Base-by-base conservation (phyloP, 441 rosid species). In the Corymbia calophylla region DNA sequence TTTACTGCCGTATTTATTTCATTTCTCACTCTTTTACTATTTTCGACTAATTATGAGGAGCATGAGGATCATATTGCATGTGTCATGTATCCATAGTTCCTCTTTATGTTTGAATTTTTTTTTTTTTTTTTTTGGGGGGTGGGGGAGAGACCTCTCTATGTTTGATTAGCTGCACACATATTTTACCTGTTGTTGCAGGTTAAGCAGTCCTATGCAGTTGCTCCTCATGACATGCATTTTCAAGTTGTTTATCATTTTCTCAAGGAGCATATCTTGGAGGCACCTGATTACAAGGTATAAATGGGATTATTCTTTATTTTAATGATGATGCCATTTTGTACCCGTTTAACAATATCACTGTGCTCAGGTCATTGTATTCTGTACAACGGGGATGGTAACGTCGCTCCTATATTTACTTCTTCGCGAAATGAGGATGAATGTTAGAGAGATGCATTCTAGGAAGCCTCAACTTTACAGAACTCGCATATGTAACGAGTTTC, bases 321-420 rank as follows among this genome's bases (percentile, higher is more conserved):
- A 23, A 80, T 80, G 31, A 80, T 80, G 31, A 80, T 80, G 53
- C 47, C 19, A 80, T 47, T 80, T 80, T 80, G 18, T 44, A 25
- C 85, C 53, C 7, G 6, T 84, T 91, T 87, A 89, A 48, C 25
- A 44, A 90, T 87, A 49, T 53, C 88, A 88, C 86, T 90, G 88
- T 88, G 84, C 49, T 51, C 94, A 98, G 99, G 95, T 96, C 66
- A 95, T 98, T 91, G 95, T 98, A 89, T 98, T 98, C 93, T 97
- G 99, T 91, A 93, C 99, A 80, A 97, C 99, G 54, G 99, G 96
- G 87, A 97, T 97, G 99, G 94, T 96, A 87, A 96, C 99, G 77
- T 96, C 98, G 53, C 95, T 98, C 73, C 56, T 96, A 92, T 96
- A 93, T 90, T 91, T 87, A 89, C 95, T 97, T 80, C 96, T 98